Evolutionary conservation across 805 yeast genomes (phyloP).

Genomic region (Suhomyces sp.): DNA sequence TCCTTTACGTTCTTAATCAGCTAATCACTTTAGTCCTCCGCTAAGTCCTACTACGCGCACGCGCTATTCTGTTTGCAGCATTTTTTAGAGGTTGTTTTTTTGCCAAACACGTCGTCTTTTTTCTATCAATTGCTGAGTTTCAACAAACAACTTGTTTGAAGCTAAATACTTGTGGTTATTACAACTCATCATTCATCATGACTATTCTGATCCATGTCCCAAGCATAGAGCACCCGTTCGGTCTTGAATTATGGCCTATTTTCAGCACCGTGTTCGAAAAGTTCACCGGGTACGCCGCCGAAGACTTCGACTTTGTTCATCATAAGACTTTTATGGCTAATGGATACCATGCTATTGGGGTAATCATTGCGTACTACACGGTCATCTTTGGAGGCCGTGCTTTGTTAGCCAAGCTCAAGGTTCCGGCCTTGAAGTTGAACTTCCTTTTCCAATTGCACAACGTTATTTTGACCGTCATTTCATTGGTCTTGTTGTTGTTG

Average conservation of each 20-base stretch:
- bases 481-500: conserved; percentile 63
- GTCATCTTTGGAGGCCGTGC: conserved; percentile 68
- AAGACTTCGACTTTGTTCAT: conserved; percentile 63
- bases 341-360: conserved; percentile 49
- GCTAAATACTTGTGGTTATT: background rate
- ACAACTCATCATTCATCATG: background rate
- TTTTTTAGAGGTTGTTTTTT: background rate
- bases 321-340: conserved; percentile 68
- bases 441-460: conserved; percentile 83
- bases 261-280: conserved; percentile 49
- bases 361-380: conserved; percentile 40
- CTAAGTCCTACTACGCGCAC: background rate
- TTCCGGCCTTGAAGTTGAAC: conserved; percentile 71
- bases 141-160: background rate
- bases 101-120: background rate
- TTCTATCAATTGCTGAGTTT: background rate
- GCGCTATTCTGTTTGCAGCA: background rate
- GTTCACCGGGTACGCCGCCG: conserved; percentile 56
- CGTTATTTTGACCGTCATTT: conserved; percentile 64
- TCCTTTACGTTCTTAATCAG: background rate
- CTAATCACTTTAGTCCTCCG: background rate
- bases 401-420: conserved; percentile 47
- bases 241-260: conserved; percentile 65
- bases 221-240: conserved; percentile 48
- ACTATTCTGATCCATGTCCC: conserved; percentile 20